Percentiles rank a stretch among this genome's conserved stretches.
phyloP scores from a whole-genome alignment of 23 red algal genomes.

The Porphyridium purpureum region DNA sequence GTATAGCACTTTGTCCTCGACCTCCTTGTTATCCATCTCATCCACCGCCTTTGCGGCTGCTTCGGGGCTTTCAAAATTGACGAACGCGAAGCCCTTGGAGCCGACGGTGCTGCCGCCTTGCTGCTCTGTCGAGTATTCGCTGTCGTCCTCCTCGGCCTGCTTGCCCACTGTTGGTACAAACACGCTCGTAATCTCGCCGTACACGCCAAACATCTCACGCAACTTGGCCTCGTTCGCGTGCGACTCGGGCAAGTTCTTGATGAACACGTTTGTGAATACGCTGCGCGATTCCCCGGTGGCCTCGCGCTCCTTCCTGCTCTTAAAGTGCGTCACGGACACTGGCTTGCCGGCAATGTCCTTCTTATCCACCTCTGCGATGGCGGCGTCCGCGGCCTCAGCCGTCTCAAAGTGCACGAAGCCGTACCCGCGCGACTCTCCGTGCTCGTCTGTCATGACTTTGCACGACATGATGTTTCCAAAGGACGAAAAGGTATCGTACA shows the following conservation, averaged over 20 bases:
- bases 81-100: conserved; percentile 83
- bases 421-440: conserved; percentile 68
- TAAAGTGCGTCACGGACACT: conserved; percentile 82
- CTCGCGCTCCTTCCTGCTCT: conserved; percentile 79
- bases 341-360: conserved; percentile 63
- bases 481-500: conserved; percentile 90
- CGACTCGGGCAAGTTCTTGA: conserved; percentile 83
- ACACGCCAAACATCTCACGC: conserved; percentile 57
- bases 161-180: conserved; percentile 26
- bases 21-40: conserved; percentile 64
- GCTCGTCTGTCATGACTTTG: conserved; percentile 86
- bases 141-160: conserved; percentile 10
- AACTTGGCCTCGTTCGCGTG: conserved; percentile 46
- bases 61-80: conserved; percentile 83
- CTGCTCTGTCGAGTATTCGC: no score
- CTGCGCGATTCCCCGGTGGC: conserved; percentile 59
- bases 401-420: conserved; percentile 98
- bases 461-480: conserved; percentile 94
- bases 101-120: neutral
- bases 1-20: conserved; percentile 41
- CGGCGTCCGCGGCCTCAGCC: conserved; percentile 49
- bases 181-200: conserved; percentile 80
- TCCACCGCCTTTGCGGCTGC: conserved; percentile 61
- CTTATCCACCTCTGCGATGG: conserved; percentile 71
- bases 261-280: conserved; percentile 92